Evolutionary conservation across 352 stramenopile genomes (phyloP).

Genomic region (Lagenidium giganteum): DNA sequence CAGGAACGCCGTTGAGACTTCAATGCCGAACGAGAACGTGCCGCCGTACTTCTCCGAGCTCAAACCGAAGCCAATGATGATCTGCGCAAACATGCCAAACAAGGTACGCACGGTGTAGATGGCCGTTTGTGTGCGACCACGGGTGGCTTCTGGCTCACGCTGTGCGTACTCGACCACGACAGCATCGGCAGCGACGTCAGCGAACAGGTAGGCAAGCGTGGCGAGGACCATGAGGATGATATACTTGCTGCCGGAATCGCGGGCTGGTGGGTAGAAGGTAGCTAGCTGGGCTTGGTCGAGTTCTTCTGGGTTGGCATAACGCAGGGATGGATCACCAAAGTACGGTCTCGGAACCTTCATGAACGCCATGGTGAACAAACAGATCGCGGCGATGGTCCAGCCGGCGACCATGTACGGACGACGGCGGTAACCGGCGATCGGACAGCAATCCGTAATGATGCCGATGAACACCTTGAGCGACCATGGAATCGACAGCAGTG

Average conservation of each 20-base stretch:
- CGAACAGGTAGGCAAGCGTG: constrained; percentile 43
- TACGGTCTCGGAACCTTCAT: constrained; percentile 15
- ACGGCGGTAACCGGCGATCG: constrained; percentile 18
- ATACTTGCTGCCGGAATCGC: constrained; percentile 28
- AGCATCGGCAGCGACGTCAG: constrained; percentile 34
- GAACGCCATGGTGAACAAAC: constrained; percentile 12
- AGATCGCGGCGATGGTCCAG: constrained; percentile 12
- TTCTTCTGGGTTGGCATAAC: constrained; percentile 3
- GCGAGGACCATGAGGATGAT: constrained; percentile 54
- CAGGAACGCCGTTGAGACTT: constrained; percentile 42
- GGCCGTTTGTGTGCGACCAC: constrained; percentile 29
- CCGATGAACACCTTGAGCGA: constrained; percentile 36
- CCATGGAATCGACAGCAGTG: constrained; percentile 27
- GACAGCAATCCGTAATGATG: constrained; percentile 20
- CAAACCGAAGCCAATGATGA: constrained; percentile 51
- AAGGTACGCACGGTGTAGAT: constrained; percentile 13
- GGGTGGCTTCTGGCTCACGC: constrained; percentile 34
- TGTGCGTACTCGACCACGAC: constrained; percentile 52
- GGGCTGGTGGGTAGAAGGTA: constrained; percentile 8
- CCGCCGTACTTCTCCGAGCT: constrained; percentile 56
- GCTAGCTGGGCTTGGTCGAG: background rate
- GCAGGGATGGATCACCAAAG: constrained; percentile 9
- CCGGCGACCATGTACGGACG: constrained; percentile 18
- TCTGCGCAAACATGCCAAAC: constrained; percentile 31
- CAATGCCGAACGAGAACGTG: constrained; percentile 38